Evolutionary conservation across 2,329 filamentous ascomycete species (phyloP), one percentile per base, ranked within the genome.

Genomic region (Colletotrichum neosansevieriae): DNA sequence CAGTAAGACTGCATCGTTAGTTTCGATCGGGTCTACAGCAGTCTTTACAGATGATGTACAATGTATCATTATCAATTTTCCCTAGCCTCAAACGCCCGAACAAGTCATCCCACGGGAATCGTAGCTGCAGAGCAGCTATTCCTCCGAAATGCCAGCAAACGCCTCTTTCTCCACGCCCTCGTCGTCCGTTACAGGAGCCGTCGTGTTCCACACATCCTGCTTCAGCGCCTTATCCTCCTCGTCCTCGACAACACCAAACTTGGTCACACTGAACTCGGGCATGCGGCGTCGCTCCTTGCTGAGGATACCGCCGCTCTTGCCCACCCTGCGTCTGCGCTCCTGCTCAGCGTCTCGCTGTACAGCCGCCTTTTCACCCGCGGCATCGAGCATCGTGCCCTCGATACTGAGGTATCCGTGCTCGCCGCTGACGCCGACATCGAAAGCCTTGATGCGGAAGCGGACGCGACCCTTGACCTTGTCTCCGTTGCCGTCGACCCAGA

Each of bases 321-420:
- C 69, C 63, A 42, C 58, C 32, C 76, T 77, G 36, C 79, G 77
- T 47, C 76, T 74, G 72, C 79, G 76, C 63, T 79, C 72, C 75
- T 91, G 88, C 68, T 87, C 82, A 9, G 84, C 82, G 53, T 88
- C 81, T 34, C 78, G 76, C 44, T 75, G 72, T 17, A 81, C 75
- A 0, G 92, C 80, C 29, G 81, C 80, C 72, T 80, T 82, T 79
- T 97, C 94, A 24, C 89, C 90, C 19, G 88, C 86, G 49, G 86
- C 86, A 53, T 86, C 84, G 57, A 97, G 81, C 86, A 97, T 91
- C n/a, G 93, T 97, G 29, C 94, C 95, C 77, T 96, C 92, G 70
- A 98, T 90, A 73, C 91, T 94, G 69, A 97, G 80, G 76, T 95
- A 96, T 11, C 92, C 93, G 69, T 91, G 91, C 73, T 91, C 89